Conservation (phyloP, 805 yeast genomes). For the Barnettozyma sucrosica region DNA sequence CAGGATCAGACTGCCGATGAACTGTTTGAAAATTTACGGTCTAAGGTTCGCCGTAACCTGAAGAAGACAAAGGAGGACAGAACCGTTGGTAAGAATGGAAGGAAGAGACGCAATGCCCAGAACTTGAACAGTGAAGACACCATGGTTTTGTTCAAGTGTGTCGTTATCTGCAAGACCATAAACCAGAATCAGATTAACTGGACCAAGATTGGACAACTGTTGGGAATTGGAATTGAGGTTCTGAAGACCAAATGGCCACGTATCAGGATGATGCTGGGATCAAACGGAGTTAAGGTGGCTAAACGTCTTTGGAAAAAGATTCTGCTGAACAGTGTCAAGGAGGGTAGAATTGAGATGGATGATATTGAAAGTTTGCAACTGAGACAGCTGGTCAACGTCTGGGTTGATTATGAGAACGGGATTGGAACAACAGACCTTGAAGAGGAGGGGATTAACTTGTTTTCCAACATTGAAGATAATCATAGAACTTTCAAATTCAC, state of each 20-base stretch:
- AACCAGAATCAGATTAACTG: slow-evolving; percentile 57
- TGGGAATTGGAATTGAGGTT: slow-evolving; percentile 38
- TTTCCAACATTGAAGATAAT: slow-evolving; percentile 41
- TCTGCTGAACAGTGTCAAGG: slow-evolving; percentile 51
- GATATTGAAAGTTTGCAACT: slow-evolving; percentile 50
- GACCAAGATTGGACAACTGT: slow-evolving; percentile 47
- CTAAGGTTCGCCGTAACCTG: slow-evolving; percentile 4
- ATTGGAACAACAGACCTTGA: slow-evolving; percentile 1
- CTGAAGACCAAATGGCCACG: slow-evolving; percentile 67
- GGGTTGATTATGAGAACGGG: slow-evolving; percentile 51
- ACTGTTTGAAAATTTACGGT: slow-evolving; percentile 7
- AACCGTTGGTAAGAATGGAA: not conserved
- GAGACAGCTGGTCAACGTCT: slow-evolving; percentile 47
- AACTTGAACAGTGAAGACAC: slow-evolving; percentile 18
- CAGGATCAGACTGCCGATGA: slow-evolving; percentile 4
- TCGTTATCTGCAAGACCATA: slow-evolving; percentile 62
- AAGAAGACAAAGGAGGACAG: slow-evolving; percentile 1
- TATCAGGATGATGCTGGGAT: slow-evolving; percentile 56
- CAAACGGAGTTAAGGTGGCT: slow-evolving; percentile 47
- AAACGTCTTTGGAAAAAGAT: slow-evolving; percentile 61
- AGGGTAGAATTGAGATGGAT: slow-evolving; percentile 42
- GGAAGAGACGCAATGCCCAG: slow-evolving; percentile 17
- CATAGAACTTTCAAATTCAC: slow-evolving; percentile 39
- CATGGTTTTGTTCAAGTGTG: slow-evolving; percentile 46
- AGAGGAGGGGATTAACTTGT: slow-evolving; percentile 24